These are phyloP conservation scores for Psilocybe azurescens DNA, from an alignment of 768 basidiomycete species.

Conservation along the genomic window DNA sequence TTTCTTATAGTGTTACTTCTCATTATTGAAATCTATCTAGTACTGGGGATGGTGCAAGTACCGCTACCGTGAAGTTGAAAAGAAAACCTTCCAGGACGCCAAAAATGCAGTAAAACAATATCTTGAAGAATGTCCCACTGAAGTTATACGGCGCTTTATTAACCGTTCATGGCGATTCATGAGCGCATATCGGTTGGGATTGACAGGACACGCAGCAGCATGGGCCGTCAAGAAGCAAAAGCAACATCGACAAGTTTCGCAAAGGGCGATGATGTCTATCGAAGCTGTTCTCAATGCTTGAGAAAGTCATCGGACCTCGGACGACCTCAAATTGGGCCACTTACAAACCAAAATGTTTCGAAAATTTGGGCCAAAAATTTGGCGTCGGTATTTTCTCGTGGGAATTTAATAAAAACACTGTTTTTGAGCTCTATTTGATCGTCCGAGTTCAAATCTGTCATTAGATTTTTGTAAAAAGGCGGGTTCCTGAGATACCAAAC, in stretches of 20 bases:
- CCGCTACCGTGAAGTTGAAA: conserved; percentile 34
- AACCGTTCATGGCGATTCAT: conserved; percentile 40
- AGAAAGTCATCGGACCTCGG: neutral
- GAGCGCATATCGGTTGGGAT: conserved; percentile 37
- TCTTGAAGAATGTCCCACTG: conserved; percentile 40
- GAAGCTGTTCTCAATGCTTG: conserved; percentile 32
- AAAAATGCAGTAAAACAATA: conserved; percentile 30
- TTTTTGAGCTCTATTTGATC: conserved; percentile 18
- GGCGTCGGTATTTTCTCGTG: conserved; percentile 6
- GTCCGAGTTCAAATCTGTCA: no score
- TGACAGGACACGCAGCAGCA: conserved; percentile 41
- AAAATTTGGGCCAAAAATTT: conserved; percentile 17
- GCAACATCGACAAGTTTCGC: no score
- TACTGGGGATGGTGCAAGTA: conserved; percentile 47
- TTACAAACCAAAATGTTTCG: conserved; percentile 1
- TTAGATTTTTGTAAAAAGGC: no score
- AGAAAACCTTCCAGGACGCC: no score
- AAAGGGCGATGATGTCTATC: no score
- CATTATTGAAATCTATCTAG: conserved; percentile 17
- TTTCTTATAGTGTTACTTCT: neutral
- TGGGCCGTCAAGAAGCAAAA: no score
- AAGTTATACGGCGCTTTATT: no score
- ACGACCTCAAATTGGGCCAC: conserved; percentile 7
- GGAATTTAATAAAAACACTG: conserved; percentile 14
- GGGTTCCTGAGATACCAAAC: no score